phyloP scores from a whole-genome alignment of 345 rosid genomes.

The Syzygium jambos region DNA sequence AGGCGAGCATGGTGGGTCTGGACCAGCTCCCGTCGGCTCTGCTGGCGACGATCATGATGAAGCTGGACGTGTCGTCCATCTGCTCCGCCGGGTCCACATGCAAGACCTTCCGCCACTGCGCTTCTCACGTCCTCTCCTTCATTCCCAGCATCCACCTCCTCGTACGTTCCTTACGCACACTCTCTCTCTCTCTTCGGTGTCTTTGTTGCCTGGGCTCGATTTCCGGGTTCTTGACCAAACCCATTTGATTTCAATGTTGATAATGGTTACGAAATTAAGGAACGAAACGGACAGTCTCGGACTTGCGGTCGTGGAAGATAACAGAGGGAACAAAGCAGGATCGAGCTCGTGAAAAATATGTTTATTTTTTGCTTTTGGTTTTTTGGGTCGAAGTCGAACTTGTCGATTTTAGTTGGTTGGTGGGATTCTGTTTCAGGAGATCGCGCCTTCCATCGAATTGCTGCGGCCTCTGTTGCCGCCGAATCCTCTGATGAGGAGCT shows the following conservation, averaged over 20 bases:
- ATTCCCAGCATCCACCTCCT: slow-evolving; percentile 65
- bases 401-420: neutral
- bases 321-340: neutral
- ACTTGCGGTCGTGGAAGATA: neutral
- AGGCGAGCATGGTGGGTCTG: slow-evolving; percentile 22
- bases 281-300: neutral
- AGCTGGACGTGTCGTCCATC: slow-evolving; percentile 67
- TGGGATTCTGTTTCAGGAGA: slow-evolving; percentile 28
- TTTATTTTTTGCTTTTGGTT: neutral
- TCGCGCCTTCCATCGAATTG: slow-evolving; percentile 44
- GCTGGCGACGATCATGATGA: slow-evolving; percentile 47
- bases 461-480: slow-evolving; percentile 61
- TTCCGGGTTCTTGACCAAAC: neutral
- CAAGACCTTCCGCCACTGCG: slow-evolving; percentile 39
- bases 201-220: neutral
- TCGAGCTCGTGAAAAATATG: neutral
- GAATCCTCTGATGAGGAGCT: slow-evolving; percentile 55
- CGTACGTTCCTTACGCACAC: slow-evolving; percentile 18
- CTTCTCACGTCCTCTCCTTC: slow-evolving; percentile 65
- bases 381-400: neutral
- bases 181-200: neutral
- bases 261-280: neutral
- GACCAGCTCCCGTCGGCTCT: slow-evolving; percentile 65
- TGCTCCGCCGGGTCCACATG: slow-evolving; percentile 72
- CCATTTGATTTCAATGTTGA: neutral